Evolutionary conservation across 2,329 filamentous ascomycete genomes (phyloP), one percentile per base, ranked within the genome.

Genomic region (Sclerotinia borealis): DNA sequence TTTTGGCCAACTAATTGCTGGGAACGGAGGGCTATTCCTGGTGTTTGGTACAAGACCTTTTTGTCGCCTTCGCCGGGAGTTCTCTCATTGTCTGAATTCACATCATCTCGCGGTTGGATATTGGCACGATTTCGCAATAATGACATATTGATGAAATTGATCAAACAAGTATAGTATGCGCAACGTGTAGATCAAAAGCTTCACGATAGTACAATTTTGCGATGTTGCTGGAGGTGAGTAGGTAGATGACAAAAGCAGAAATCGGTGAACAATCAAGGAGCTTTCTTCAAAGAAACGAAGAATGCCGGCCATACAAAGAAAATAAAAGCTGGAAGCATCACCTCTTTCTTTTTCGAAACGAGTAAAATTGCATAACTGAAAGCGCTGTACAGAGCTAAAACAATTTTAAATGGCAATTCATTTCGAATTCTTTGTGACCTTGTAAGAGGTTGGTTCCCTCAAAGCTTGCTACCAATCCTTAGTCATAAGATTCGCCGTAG

Each of bases 261-360:
- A 47, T 9, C 5, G 29, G n/a, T 13, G 15, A 34, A 55, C 37
- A 55, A 62, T 56, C 39, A 31, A 17, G 19, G 31, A 36, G 59
- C 49, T 22, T 47, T 55, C 27, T 10, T 45, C 59, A 61, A 62
- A 56, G 49, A 62, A 56, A 56, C 29, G 49, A 62, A 37, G 59
- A 62, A 62, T 48, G 41, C 39, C 39, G 27, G 13, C n/a, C 19
- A 45, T 22, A 43, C 17, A 54, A 47, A 39, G 41, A 48, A 43
- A 62, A 25, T 13, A 17, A 47, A 56, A 45, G 59, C 59, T 55
- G 49, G 37, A 48, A 62, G 50, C 59, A 62, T 39, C 41, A 62
- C 27, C 31, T 61, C 49, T 55, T 45, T 56, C 27, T 61, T 45
- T 34, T n/a, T n/a, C 37, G 15, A 62, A 47, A 48, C 22, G 15